Evolutionary conservation across 208 protist species (phyloP).

Genomic region (Hexamita inflata): DNA sequence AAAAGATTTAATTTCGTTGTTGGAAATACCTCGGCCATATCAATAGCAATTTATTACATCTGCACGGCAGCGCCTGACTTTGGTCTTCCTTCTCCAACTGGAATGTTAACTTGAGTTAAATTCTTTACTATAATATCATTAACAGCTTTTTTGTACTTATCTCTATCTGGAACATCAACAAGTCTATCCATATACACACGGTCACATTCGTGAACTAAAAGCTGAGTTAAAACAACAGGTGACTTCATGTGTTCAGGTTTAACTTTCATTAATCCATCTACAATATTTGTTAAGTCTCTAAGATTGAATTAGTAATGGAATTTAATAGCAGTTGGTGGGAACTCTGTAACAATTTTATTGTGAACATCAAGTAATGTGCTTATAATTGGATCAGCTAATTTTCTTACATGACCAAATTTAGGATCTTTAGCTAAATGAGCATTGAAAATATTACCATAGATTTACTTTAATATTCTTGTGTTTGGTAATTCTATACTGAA

Average conservation of each 20-base stretch:
- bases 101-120: background rate
- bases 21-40: background rate
- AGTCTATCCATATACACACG: slow-evolving; percentile 82
- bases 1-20: slow-evolving; percentile 34
- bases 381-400: slow-evolving; percentile 36
- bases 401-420: background rate
- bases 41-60: background rate
- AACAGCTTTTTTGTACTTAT: slow-evolving; percentile 58
- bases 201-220: slow-evolving; percentile 81
- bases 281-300: slow-evolving; percentile 83
- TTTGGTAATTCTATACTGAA: slow-evolving; percentile 82
- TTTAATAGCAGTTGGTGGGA: slow-evolving; percentile 89
- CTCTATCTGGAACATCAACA: slow-evolving; percentile 43
- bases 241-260: slow-evolving; percentile 56
- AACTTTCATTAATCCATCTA: slow-evolving; percentile 58
- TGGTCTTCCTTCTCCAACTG: background rate
- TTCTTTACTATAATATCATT: slow-evolving; percentile 49
- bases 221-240: slow-evolving; percentile 60
- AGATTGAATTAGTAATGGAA: slow-evolving; percentile 98
- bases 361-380: slow-evolving; percentile 53
- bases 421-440: background rate
- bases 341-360: slow-evolving; percentile 56
- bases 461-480: slow-evolving; percentile 58
- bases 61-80: slow-evolving; percentile 4
- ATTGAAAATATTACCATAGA: slow-evolving; percentile 6